Evolutionary conservation across 106 monocot species (phyloP), one percentile per base, ranked within the genome.

Genomic region (Dactylorhiza incarnata): DNA sequence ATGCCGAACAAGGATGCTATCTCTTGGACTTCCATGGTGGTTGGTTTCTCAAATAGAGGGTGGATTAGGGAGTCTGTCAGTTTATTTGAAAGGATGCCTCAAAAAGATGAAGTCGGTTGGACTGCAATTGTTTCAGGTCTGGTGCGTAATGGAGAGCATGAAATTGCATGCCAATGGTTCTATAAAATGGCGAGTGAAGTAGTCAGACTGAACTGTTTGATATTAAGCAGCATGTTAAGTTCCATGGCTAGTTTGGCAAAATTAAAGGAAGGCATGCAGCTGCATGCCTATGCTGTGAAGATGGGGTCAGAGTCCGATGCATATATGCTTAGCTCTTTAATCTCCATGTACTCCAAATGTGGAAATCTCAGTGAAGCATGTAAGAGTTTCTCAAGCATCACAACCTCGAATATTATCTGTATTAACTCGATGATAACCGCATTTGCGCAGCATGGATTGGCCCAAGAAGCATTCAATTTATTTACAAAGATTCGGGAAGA

Each of bases 321-420:
- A 15, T 77, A 74, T 20, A 67, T 86, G 13, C 89, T 82, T 19
- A 80, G 77, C 71, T 82, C 86, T 2, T 62, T 90, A 19, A 71
- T 90, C 58, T 86, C 86, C 11, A 86, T 90, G 89, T 90, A 90
- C 45, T 80, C 89, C 7, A 90, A 90, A 73, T 90, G 84, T 49
- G 89, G 86, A 20, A 82, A 77, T 72, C 44, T 90, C 9, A 15
- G 25, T 20, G 80, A 75, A 73, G 82, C 86, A 7, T 73, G 72
- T 72, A 29, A 47, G 37, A 76, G 82, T 17, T 90, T 86, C 54
- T 78, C 82, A 71, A 49, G 52, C 23, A 82, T 84, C 16, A 47
- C 20, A 14, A 58, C 66, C 49, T 80, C 80, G 47, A 82, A 79
- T 29, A 74, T 81, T 49, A 73, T 86, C 3, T 73, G 80, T 8